Evolutionary conservation across 805 yeast species (phyloP), one percentile per base, ranked within the genome.

Genomic region (Helenozyma rhizophorensis): DNA sequence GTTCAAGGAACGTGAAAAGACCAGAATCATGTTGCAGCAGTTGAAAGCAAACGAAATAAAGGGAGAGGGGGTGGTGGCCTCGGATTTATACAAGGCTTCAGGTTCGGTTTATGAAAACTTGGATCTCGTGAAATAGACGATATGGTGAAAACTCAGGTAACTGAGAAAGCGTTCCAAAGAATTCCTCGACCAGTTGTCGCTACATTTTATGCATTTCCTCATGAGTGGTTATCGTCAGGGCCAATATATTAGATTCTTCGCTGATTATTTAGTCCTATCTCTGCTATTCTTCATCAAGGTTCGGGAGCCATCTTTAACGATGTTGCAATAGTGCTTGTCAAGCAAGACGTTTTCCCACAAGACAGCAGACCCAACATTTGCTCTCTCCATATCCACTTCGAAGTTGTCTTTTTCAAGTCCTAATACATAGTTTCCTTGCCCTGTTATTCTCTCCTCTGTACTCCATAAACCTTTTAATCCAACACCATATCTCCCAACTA

Each of bases 311-410:
- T 80, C 81, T 14, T 79, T 71, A n/a, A 89, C 85, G 36, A 74
- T 60, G 2, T 95, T 95, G 40, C 87, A 76, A 53, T 85, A 93
- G 58, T 93, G 97, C 41, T 78, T 76, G 36, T 80, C 82, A 36
- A 93, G 63, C 25, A 90, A 58, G 5, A 80, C 80, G 32, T 79
- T 76, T 52, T 93, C 98, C 95, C 96, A 93, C 22, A 90, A 60
- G 0, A 88, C 82, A 2, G 97, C 94, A 12, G 90, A 93, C 26
- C 82, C 90, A 2, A 95, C 74, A 51, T 93, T 89, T 45, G 84
- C 67, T 53, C 90, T 76, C 44, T 82, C 85, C 9, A 85, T 76
- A 28, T 75, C 79, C 6, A 66, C 63, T 33, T 62, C 67, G 31
- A 54, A 42, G 24, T 48, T 53, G 33, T 74, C 74, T 23, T 50